Percentiles rank a stretch among this genome's conserved stretches.
These are phyloP conservation scores for Lyophyllum semitale DNA, from an alignment of 768 basidiomycete species.

Conservation along the genomic window DNA sequence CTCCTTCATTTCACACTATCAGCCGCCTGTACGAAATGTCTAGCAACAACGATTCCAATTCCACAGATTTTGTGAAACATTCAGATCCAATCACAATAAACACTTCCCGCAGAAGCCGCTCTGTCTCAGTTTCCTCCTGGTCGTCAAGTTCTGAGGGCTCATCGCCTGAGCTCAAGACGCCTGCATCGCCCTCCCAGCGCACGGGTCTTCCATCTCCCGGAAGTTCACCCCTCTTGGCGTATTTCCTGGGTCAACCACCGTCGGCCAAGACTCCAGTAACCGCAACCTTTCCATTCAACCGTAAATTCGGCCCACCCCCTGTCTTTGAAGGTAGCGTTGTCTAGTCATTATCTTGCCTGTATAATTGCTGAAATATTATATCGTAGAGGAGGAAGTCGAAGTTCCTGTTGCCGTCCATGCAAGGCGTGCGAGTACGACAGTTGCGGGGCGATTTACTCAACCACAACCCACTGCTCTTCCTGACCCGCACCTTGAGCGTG, in stretches of 20 bases:
- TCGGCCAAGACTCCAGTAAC: slow-evolving; percentile 46
- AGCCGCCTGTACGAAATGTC: slow-evolving; percentile 15
- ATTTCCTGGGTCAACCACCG: slow-evolving; percentile 66
- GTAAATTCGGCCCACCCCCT: slow-evolving; percentile 55
- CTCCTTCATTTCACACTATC: slow-evolving; percentile 18
- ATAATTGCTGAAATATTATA: slow-evolving; percentile 15
- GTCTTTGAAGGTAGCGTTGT: slow-evolving; percentile 60
- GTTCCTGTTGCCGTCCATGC: slow-evolving; percentile 45
- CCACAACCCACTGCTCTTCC: slow-evolving; percentile 40
- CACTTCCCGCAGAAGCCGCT: slow-evolving; percentile 52
- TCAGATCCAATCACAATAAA: slow-evolving; percentile 70
- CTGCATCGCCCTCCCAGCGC: slow-evolving; percentile 46
- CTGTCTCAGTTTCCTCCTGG: slow-evolving; percentile 62
- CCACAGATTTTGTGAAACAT: slow-evolving; percentile 36
- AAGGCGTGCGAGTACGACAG: slow-evolving; percentile 63
- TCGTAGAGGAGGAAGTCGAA: slow-evolving; percentile 43
- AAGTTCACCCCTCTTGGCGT: slow-evolving; percentile 70
- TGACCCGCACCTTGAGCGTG: slow-evolving; percentile 60
- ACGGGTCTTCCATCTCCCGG: slow-evolving; percentile 55
- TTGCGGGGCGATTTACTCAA: slow-evolving; percentile 55
- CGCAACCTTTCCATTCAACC: slow-evolving; percentile 62
- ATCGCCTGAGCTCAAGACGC: slow-evolving; percentile 53
- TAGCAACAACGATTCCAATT: slow-evolving; percentile 29
- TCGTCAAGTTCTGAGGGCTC: slow-evolving; percentile 59
- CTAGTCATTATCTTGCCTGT: background rate